Base-by-base conservation (phyloP, 2,329 filamentous ascomycete genomes). In the Ceratocystiopsis minuta region DNA sequence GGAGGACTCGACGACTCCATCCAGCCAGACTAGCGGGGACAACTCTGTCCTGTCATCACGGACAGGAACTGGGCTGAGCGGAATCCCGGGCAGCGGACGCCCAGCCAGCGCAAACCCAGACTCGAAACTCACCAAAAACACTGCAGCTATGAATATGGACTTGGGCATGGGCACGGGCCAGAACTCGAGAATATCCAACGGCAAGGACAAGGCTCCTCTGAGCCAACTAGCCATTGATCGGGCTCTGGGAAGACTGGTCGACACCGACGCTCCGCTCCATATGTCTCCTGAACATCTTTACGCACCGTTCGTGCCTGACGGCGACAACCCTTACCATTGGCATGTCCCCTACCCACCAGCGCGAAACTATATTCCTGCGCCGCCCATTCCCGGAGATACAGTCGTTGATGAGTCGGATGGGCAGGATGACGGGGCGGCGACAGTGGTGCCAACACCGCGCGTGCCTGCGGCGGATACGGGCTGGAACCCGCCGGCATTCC, bases 1-100 rank as follows among this genome's bases (percentile, higher is more conserved):
- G 4, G 64, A 65, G 6, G 62, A 64, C 17, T 62, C 65, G 1
- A 57, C 59, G n/a, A 63, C 60, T 1, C 58, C 61, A 2, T 53
- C 55, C 6, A 60, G 57, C 43, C 54, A 56, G 28, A 54, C 44
- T 39, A 62, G 56, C 40, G 36, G 28, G 16, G 16, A 33, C 14
- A 36, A 35, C 33, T 39, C 40, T 5, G 32, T 35, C 4, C n/a
- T 13, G 9, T 17, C 41, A 1, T 32, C 36, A 3, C 33, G 38
- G 14, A 39, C 34, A 3, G 39, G 39, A 3, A 43, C 44, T 1
- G 45, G 41, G 7, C 35, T 46, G 12, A 37, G 38, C 12, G 28
- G 17, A 4, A 35, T 2, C 11, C 24, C 6, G 24, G 24, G 24
- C 24, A 28, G 2, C 24, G 4, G 6, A 28, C 24, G 9, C 11